phyloP scores from a whole-genome alignment of 257 asterid species.

The Gentiana macrophylla region DNA sequence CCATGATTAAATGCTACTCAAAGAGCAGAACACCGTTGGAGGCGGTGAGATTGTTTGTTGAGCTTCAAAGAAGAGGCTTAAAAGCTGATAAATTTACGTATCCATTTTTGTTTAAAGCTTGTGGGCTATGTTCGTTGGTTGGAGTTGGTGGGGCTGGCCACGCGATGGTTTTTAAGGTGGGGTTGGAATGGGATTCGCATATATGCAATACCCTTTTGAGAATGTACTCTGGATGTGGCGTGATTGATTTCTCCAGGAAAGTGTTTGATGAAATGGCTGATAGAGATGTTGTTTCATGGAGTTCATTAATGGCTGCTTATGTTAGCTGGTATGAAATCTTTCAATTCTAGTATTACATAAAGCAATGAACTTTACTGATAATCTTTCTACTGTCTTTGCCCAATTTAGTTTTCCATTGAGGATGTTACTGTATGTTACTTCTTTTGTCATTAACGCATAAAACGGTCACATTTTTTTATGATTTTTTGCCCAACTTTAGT shows the following conservation, averaged over 20 bases:
- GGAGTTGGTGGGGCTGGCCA: conserved; percentile 47
- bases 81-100: conserved; percentile 40
- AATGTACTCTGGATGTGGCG: conserved; percentile 36
- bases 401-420: background rate
- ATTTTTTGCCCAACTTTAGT: no score
- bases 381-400: background rate
- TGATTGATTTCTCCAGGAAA: conserved; percentile 18
- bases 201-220: conserved; percentile 46
- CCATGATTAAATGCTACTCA: conserved; percentile 44
- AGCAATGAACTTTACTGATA: no score
- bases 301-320: conserved; percentile 63
- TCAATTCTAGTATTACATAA: background rate
- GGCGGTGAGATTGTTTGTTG: conserved; percentile 28
- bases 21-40: conserved; percentile 32
- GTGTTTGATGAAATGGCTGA: conserved; percentile 60
- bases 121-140: conserved; percentile 49
- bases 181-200: conserved; percentile 34
- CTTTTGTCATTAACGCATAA: no score
- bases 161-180: conserved; percentile 37
- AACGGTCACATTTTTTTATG: no score
- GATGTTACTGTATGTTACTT: background rate
- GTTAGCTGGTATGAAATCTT: conserved; percentile 41
- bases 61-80: conserved; percentile 19
- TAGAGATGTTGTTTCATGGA: conserved; percentile 68
- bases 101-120: conserved; percentile 55